Conservation (phyloP, 805 yeast genomes). For the Kodamaea kaohsiungensis region DNA sequence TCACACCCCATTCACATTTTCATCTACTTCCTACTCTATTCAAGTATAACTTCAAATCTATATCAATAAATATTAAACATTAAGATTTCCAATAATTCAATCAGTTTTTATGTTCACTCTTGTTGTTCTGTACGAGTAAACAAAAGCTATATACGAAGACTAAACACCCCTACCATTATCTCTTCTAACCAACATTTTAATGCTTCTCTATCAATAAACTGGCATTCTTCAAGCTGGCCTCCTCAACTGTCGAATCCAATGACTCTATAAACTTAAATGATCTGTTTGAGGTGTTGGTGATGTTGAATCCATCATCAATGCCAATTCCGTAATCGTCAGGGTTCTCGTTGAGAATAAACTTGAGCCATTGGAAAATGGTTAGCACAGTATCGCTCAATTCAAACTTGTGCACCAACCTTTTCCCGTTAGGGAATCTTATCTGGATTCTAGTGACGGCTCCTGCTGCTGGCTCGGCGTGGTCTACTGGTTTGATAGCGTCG, state of each 20-base stretch:
- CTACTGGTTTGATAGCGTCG: conserved; percentile 48
- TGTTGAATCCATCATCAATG: conserved; percentile 27
- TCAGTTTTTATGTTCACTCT: too few species aligned
- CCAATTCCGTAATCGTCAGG: conserved; percentile 55
- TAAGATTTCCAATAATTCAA: too few species aligned
- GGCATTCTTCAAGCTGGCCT: conserved; percentile 81
- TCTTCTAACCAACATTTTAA: background rate
- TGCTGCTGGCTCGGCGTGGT: conserved; percentile 63
- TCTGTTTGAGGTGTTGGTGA: conserved; percentile 36
- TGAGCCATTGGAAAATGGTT: conserved; percentile 64
- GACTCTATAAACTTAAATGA: conserved; percentile 56
- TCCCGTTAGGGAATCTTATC: conserved; percentile 86
- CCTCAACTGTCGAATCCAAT: conserved; percentile 61
- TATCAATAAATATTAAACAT: too few species aligned
- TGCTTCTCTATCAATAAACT: conserved; percentile 64
- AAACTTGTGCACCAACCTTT: conserved; percentile 73
- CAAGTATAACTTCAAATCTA: too few species aligned
- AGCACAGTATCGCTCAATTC: conserved; percentile 56
- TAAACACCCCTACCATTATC: too few species aligned
- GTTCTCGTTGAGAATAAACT: conserved; percentile 50
- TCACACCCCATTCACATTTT: too few species aligned
- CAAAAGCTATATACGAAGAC: too few species aligned
- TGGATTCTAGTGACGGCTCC: conserved; percentile 75
- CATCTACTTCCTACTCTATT: too few species aligned
- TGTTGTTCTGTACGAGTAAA: too few species aligned